Evolutionary conservation across 257 asterid species (phyloP).

Genomic region (Lycium barbarum): DNA sequence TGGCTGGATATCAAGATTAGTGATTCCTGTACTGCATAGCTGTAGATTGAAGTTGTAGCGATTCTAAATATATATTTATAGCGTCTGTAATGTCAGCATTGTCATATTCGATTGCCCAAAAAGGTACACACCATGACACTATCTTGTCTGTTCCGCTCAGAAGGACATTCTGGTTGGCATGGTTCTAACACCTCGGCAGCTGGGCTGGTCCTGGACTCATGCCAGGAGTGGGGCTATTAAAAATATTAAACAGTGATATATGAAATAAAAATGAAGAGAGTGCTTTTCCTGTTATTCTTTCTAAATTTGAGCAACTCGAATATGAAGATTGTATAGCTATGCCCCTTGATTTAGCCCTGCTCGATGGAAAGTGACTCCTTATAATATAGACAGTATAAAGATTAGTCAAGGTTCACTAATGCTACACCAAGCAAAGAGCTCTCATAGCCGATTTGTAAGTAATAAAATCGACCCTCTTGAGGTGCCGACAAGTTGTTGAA

Average conservation of each 20-base stretch:
- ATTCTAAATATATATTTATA: background rate
- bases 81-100: background rate
- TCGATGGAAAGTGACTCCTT: too few relatives aligned
- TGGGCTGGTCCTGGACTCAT: background rate
- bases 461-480: too few relatives aligned
- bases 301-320: too few relatives aligned
- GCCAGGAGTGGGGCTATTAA: background rate
- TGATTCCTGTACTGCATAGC: background rate
- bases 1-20: constrained; percentile 12
- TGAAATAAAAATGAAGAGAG: background rate
- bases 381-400: too few relatives aligned
- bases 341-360: too few relatives aligned
- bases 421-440: too few relatives aligned
- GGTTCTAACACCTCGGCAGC: background rate
- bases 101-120: background rate
- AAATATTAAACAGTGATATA: background rate
- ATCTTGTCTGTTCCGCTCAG: background rate
- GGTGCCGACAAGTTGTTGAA: too few relatives aligned
- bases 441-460: too few relatives aligned
- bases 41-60: constrained; percentile 20
- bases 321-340: too few relatives aligned
- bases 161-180: too few relatives aligned
- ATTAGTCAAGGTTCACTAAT: too few relatives aligned
- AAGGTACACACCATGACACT: constrained; percentile 4
- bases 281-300: too few relatives aligned